A percentile compares a stretch with the other conserved stretches of the same genome.
Conservation (phyloP, 305 asterid genomes). For the Lippia alba region DNA sequence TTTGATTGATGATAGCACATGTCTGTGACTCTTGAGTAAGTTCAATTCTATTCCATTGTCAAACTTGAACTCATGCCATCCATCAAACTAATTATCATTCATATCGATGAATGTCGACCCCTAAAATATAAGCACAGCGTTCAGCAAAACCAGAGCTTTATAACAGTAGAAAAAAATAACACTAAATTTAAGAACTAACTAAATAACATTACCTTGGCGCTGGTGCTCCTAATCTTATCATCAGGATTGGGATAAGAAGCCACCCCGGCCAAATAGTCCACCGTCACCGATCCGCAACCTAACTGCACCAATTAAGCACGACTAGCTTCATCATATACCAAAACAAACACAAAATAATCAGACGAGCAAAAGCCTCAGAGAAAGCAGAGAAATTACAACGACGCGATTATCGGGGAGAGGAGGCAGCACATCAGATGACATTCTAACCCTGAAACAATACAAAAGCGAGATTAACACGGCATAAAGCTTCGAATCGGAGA, state of each 20-base stretch:
- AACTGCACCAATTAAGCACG: constrained; percentile 54
- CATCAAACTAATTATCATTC: too few species aligned
- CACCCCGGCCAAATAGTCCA: constrained; percentile 85
- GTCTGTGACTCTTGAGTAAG: too few species aligned
- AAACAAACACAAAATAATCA: constrained; percentile 9
- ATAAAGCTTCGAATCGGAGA: neutral
- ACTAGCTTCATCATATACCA: neutral
- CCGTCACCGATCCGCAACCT: constrained; percentile 68
- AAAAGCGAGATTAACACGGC: neutral
- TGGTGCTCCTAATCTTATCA: constrained; percentile 86
- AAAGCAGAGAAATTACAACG: constrained; percentile 48
- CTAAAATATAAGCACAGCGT: constrained; percentile 5
- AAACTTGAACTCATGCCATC: too few species aligned
- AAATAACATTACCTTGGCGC: constrained; percentile 57
- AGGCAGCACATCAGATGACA: constrained; percentile 54
- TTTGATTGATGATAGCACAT: too few species aligned
- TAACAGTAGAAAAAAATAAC: neutral
- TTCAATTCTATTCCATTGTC: too few species aligned
- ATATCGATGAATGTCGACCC: too few species aligned
- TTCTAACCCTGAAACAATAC: constrained; percentile 40
- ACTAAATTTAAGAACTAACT: neutral
- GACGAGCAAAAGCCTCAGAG: neutral
- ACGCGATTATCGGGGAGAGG: constrained; percentile 66
- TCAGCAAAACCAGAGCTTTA: constrained; percentile 11
- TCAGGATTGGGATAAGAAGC: constrained; percentile 94